phyloP scores from a whole-genome alignment of 768 basidiomycete genomes.

The Psilocybe azurescens region DNA sequence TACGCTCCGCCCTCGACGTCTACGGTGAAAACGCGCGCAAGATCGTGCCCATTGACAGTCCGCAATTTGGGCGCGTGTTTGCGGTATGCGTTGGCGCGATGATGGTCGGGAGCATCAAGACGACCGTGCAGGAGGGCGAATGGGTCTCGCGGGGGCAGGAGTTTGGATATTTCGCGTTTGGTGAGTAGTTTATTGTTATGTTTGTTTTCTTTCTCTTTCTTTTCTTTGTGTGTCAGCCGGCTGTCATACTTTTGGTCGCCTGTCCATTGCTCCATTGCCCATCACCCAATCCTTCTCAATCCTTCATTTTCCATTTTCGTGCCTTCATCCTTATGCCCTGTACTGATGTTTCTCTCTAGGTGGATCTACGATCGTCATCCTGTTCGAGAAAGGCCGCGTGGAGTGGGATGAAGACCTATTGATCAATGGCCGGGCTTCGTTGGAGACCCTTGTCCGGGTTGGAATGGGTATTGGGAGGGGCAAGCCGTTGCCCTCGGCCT shows the following conservation, averaged over 20 bases:
- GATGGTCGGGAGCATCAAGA: conserved; percentile 93
- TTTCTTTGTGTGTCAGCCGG: background rate
- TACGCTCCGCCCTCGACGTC: conserved; percentile 87
- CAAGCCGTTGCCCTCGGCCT: background rate
- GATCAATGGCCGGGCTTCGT: conserved; percentile 81
- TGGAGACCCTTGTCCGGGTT: conserved; percentile 89
- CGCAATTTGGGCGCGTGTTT: conserved; percentile 91
- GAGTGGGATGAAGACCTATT: conserved; percentile 93
- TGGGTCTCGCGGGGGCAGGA: conserved; percentile 84
- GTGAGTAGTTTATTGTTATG: conserved; percentile 44
- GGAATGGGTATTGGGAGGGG: conserved; percentile 80
- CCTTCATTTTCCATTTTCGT: background rate
- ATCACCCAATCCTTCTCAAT: too few relatives aligned
- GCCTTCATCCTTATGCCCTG: background rate
- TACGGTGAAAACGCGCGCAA: conserved; percentile 95
- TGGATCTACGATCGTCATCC: conserved; percentile 89
- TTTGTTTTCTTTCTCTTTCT: conserved; percentile 4
- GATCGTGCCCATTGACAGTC: conserved; percentile 90
- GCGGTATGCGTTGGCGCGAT: conserved; percentile 92
- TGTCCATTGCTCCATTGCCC: too few relatives aligned
- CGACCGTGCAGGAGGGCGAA: conserved; percentile 87
- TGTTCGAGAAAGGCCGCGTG: conserved; percentile 86
- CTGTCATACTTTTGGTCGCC: too few relatives aligned
- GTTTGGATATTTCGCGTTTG: conserved; percentile 95
- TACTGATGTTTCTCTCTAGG: conserved; percentile 44